phyloP scores from a whole-genome alignment of 768 basidiomycete species.

The Hypsizygus marmoreus region DNA sequence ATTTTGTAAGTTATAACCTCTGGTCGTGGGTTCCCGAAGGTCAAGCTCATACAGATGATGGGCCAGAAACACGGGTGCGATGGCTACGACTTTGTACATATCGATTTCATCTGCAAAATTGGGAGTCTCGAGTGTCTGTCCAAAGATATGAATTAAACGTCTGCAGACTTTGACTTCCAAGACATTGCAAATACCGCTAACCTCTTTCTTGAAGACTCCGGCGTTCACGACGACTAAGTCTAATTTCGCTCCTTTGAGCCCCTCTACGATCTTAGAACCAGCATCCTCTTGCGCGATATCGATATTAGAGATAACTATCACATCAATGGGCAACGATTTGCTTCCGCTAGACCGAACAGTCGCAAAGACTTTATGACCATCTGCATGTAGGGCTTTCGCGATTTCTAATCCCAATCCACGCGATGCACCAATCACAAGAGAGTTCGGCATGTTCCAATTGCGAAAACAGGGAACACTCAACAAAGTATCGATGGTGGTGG shows the following conservation, averaged over 20 bases:
- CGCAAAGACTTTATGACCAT: constrained; percentile 35
- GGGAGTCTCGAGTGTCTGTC: constrained; percentile 37
- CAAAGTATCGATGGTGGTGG: too few species aligned
- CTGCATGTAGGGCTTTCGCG: constrained; percentile 24
- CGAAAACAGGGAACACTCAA: too few species aligned
- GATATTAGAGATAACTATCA: constrained; percentile 37
- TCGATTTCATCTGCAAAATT: constrained; percentile 39
- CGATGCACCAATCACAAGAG: constrained; percentile 46
- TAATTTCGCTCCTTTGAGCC: constrained; percentile 30
- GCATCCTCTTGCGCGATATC: constrained; percentile 36
- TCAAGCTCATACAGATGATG: constrained; percentile 24
- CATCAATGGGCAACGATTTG: constrained; percentile 29
- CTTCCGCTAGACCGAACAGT: constrained; percentile 33
- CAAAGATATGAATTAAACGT: too few species aligned
- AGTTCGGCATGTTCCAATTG: constrained; percentile 28
- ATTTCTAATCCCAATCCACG: constrained; percentile 46
- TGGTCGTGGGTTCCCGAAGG: neutral
- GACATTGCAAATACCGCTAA: constrained; percentile 16
- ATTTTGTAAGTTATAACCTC: neutral
- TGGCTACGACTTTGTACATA: constrained; percentile 48
- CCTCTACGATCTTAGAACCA: constrained; percentile 36
- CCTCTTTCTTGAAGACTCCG: constrained; percentile 41
- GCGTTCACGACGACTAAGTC: constrained; percentile 40
- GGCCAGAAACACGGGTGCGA: constrained; percentile 42
- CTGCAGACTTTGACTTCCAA: neutral